Evolutionary conservation across 2,329 filamentous ascomycete species (phyloP).

Genomic region (Neodidymelliopsis sp.): DNA sequence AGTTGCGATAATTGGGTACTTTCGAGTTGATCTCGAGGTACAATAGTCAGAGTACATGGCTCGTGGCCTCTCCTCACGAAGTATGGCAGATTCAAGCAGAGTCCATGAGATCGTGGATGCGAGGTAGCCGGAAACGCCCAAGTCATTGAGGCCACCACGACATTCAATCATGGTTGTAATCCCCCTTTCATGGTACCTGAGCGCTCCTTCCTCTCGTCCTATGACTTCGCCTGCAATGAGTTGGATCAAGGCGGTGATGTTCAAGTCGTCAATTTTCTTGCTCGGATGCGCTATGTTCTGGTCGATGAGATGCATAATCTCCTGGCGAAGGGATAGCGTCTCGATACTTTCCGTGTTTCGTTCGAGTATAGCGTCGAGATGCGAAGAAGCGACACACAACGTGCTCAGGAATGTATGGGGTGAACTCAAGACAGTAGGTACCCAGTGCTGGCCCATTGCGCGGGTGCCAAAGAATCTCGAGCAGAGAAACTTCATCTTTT

Average conservation of each 20-base stretch:
- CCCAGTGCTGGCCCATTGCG: conserved; percentile 45
- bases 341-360: conserved; percentile 36
- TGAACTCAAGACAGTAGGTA: conserved; percentile 42
- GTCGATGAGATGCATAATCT: conserved; percentile 45
- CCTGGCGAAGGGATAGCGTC: conserved; percentile 41
- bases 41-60: conserved; percentile 40
- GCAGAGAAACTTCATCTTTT: conserved; percentile 47
- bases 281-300: conserved; percentile 34
- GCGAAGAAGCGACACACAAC: conserved; percentile 44
- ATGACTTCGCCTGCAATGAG: conserved; percentile 47
- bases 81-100: conserved; percentile 40
- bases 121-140: conserved; percentile 42
- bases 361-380: conserved; percentile 41
- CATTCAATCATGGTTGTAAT: conserved; percentile 42
- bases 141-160: conserved; percentile 43
- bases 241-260: conserved; percentile 47
- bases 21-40: conserved; percentile 17
- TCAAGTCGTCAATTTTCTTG: conserved; percentile 39
- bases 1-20: conserved; percentile 27
- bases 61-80: conserved; percentile 38
- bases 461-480: conserved; percentile 43
- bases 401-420: conserved; percentile 50
- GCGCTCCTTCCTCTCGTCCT: conserved; percentile 27
- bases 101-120: conserved; percentile 45
- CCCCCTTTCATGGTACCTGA: conserved; percentile 39